Conservation (phyloP, 805 yeast species). For the Pachysolen tannophilus region DNA sequence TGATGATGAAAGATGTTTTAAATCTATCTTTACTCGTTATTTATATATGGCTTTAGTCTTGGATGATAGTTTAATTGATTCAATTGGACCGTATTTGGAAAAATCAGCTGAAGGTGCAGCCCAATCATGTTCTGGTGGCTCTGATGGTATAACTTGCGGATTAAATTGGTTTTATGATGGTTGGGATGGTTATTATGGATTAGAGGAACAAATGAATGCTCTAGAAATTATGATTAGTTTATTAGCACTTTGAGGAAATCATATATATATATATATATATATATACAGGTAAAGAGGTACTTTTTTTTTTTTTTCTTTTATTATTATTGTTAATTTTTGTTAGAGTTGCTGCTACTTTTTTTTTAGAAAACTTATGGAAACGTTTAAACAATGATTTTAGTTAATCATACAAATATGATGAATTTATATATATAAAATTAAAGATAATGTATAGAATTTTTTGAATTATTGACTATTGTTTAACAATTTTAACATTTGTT, state of each 20-base stretch:
- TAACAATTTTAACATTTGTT: constrained; percentile 41
- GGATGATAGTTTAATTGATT: constrained; percentile 44
- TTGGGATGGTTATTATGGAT: constrained; percentile 66
- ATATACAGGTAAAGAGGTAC: no score
- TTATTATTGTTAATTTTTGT: no score
- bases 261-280: no score
- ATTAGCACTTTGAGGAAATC: constrained; percentile 81
- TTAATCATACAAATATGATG: no score
- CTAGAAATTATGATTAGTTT: constrained; percentile 52
- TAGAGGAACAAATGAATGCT: constrained; percentile 82
- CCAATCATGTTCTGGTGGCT: constrained; percentile 72
- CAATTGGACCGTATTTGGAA: constrained; percentile 33
- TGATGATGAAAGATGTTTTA: constrained; percentile 69
- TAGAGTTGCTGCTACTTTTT: no score
- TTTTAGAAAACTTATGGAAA: no score
- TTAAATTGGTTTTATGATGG: constrained; percentile 51
- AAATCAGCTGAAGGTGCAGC: constrained; percentile 68
- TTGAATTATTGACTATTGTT: constrained; percentile 15
- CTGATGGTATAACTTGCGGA: constrained; percentile 84
- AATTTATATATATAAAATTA: no score
- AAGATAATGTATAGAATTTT: no score
- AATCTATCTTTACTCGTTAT: constrained; percentile 60
- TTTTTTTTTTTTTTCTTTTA: no score
- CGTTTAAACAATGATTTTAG: no score
- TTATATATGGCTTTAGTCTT: constrained; percentile 55